Evolutionary conservation across 352 stramenopile genomes (phyloP).

Genomic region (Phytophthora nicotianae): DNA sequence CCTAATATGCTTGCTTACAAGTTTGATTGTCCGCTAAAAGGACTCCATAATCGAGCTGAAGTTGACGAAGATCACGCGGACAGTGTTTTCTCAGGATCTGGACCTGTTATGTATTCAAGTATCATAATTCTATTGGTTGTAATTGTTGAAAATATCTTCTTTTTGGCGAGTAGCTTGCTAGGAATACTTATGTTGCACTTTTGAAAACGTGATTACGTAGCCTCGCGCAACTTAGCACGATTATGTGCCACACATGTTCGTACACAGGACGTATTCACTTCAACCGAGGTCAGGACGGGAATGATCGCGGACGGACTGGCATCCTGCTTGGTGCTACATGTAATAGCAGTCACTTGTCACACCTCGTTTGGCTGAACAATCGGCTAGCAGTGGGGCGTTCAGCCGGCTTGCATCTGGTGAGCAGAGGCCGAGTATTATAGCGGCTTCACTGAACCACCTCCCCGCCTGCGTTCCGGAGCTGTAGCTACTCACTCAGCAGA

Average conservation of each 20-base stretch:
- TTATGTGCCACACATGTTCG: neutral
- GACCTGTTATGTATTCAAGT: no score
- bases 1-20: neutral
- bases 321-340: neutral
- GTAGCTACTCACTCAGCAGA: no score
- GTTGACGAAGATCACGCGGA: no score
- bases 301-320: neutral
- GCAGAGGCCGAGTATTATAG: conserved; percentile 6
- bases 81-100: no score
- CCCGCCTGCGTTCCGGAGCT: no score
- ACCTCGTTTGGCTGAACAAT: conserved; percentile 2
- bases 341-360: conserved; percentile 7
- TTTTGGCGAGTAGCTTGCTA: neutral
- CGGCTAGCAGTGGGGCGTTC: no score
- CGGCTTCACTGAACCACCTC: neutral
- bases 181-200: neutral
- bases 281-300: no score
- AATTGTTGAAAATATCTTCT: neutral
- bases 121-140: neutral
- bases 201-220: neutral
- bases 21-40: neutral
- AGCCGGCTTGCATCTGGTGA: neutral
- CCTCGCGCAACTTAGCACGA: neutral
- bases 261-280: no score
- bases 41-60: no score